phyloP scores from a whole-genome alignment of 2,329 filamentous ascomycete genomes.

The Onygenales sp. region DNA sequence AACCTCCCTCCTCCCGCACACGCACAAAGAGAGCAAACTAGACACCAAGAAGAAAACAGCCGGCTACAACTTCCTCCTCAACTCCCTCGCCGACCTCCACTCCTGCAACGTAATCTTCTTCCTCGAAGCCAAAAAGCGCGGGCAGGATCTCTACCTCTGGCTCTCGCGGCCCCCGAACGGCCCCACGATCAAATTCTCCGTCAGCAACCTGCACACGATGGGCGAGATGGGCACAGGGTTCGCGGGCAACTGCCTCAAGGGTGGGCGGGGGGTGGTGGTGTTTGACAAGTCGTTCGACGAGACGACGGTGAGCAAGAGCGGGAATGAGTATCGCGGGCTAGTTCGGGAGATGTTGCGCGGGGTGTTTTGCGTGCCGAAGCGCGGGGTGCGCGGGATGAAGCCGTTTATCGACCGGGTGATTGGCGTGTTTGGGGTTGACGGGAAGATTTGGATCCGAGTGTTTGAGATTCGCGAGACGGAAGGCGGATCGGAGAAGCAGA shows the following conservation, averaged over 20 bases:
- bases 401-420: slow-evolving; percentile 95
- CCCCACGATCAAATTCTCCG: slow-evolving; percentile 52
- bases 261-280: slow-evolving; percentile 78
- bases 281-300: slow-evolving; percentile 83
- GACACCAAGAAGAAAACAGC: slow-evolving; percentile 73
- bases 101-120: slow-evolving; percentile 94
- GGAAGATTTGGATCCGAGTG: slow-evolving; percentile 91
- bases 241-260: slow-evolving; percentile 92
- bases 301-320: slow-evolving; percentile 59
- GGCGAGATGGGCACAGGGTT: slow-evolving; percentile 76
- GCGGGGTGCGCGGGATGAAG: slow-evolving; percentile 75
- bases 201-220: slow-evolving; percentile 74
- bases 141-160: slow-evolving; percentile 90
- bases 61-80: slow-evolving; percentile 61
- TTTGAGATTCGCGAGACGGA: slow-evolving; percentile 89
- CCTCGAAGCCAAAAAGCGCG: slow-evolving; percentile 82
- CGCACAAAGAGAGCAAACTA: slow-evolving; percentile 89
- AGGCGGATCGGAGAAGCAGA: slow-evolving; percentile 35
- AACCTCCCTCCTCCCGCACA: slow-evolving; percentile 78
- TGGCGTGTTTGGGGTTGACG: slow-evolving; percentile 80
- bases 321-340: slow-evolving; percentile 34
- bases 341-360: slow-evolving; percentile 84
- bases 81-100: slow-evolving; percentile 68
- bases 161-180: slow-evolving; percentile 83
- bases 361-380: slow-evolving; percentile 81